Evolutionary conservation across 1,284 basidiomycete genomes (phyloP), one percentile per base, ranked within the genome.

Genomic region (Gomphus bonarii): DNA sequence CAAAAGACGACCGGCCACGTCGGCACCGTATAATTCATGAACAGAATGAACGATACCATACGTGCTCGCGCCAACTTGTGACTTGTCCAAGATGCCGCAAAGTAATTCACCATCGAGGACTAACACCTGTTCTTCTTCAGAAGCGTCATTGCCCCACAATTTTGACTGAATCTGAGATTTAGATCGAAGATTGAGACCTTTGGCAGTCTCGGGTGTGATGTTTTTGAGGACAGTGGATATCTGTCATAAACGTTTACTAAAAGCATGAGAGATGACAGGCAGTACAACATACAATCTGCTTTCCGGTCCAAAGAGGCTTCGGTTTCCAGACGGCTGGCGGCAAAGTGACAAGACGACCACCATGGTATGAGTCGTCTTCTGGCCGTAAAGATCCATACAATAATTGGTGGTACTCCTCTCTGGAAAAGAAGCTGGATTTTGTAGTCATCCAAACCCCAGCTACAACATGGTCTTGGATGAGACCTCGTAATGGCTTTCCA

Each of bases 381-480:
- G 95, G 92, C 59, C 91, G 79, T 50, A 99, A 75, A 6, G 95
- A 92, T 50, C 97, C 97, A 66, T 98, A 99, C 14, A 99, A 80
- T 54, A 99, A 77, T 73, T 99, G 97, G 72, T 91, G 91, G 69
- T 99, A 99, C 68, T 99, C 90, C 64, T 97, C 93, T 57, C 97
- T 83, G 4, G 86, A 85, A 74, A 99, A 97, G 73, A 97, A 97
- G 1, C 91, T 81, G 65, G 95, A 89, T 69, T 95, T 95, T 69
- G 85, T 88, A 55, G 97, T 98, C 93, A 99, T 97, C 94, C 95
- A 98, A 20, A 98, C 90, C 63, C 93, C 97, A 18, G 97, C 94
- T 42, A 98, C 95, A 60, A 99, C 93, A 67, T 99, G 97, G 74
- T 99, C 97, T 71, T 99, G 97, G 65, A 99, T 99, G 30, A 99